phyloP scores from a whole-genome alignment of 352 stramenopile genomes.

The Globisporangium iwayamae region DNA sequence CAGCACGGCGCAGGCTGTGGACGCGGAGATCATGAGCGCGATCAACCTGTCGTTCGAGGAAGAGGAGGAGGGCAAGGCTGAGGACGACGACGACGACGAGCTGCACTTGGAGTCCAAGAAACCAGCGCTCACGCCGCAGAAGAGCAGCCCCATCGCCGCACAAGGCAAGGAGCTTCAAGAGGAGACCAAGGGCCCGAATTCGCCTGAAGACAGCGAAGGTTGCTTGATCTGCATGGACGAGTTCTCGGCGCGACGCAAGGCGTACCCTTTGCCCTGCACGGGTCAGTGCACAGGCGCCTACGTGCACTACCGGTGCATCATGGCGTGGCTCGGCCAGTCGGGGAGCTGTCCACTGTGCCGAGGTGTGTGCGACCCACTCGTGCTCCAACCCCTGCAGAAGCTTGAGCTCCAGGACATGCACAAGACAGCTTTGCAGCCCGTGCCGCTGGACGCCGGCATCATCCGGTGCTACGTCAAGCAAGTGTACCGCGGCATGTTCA shows the following conservation, averaged over 20 bases:
- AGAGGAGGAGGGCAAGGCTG: conserved; percentile 35
- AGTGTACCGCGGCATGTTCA: conserved; percentile 85
- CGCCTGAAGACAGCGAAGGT: conserved; percentile 32
- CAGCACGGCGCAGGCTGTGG: conserved; percentile 16
- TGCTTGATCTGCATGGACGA: conserved; percentile 90
- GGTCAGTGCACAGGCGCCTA: conserved; percentile 72
- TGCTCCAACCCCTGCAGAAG: conserved; percentile 81
- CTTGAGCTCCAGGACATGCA: conserved; percentile 78
- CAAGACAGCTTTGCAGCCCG: conserved; percentile 70
- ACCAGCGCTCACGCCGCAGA: background rate
- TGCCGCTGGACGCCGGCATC: conserved; percentile 80
- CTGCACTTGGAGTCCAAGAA: conserved; percentile 14
- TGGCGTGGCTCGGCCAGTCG: conserved; percentile 84
- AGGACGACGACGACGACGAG: conserved; percentile 24
- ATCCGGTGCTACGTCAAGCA: conserved; percentile 88
- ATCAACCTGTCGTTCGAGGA: conserved; percentile 26
- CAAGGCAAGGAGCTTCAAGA: conserved; percentile 15
- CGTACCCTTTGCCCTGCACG: conserved; percentile 80
- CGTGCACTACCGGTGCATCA: conserved; percentile 88
- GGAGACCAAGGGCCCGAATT: conserved; percentile 6
- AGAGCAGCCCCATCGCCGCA: conserved; percentile 1
- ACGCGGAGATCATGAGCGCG: conserved; percentile 26
- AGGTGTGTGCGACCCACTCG: conserved; percentile 72
- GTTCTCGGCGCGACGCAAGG: conserved; percentile 79
- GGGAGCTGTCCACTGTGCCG: conserved; percentile 81